phyloP scores from a whole-genome alignment of 2,329 filamentous ascomycete species.

The Coniosporium tulheliwenetii region DNA sequence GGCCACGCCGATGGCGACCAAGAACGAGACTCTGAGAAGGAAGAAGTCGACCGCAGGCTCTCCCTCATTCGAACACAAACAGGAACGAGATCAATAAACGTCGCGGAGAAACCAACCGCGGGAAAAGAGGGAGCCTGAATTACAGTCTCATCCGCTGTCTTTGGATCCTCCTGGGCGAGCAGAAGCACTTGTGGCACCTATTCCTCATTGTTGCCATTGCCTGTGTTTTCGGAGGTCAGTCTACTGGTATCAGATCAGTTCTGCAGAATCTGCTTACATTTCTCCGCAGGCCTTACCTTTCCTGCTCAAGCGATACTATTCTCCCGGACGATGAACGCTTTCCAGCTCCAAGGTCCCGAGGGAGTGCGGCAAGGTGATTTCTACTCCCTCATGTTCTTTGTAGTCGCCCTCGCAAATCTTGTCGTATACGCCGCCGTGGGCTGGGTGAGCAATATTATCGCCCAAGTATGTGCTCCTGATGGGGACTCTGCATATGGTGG shows the following conservation, averaged over 20 bases:
- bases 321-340: conserved; percentile 31
- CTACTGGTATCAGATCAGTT: too few species aligned
- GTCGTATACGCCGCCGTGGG: conserved; percentile 25
- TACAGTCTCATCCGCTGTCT: conserved; percentile 20
- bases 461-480: too few species aligned
- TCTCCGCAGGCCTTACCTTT: conserved; percentile 13
- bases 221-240: conserved; percentile 4
- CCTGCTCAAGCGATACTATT: conserved; percentile 35
- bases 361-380: conserved; percentile 9
- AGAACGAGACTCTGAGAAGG: too few species aligned
- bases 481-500: too few species aligned
- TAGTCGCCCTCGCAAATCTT: conserved; percentile 1
- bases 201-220: conserved; percentile 15
- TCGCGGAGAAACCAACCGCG: too few species aligned
- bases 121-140: neutral
- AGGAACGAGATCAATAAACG: too few species aligned
- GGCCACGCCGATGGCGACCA: neutral
- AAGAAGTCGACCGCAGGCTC: too few species aligned
- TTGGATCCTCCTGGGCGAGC: conserved; percentile 19
- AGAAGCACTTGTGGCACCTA: conserved; percentile 20
- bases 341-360: conserved; percentile 24
- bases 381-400: conserved; percentile 1
- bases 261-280: too few species aligned
- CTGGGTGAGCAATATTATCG: conserved; percentile 27
- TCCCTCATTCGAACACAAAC: too few species aligned